Evolutionary conservation across 257 asterid genomes (phyloP).

Genomic region (Eucommia ulmoides): DNA sequence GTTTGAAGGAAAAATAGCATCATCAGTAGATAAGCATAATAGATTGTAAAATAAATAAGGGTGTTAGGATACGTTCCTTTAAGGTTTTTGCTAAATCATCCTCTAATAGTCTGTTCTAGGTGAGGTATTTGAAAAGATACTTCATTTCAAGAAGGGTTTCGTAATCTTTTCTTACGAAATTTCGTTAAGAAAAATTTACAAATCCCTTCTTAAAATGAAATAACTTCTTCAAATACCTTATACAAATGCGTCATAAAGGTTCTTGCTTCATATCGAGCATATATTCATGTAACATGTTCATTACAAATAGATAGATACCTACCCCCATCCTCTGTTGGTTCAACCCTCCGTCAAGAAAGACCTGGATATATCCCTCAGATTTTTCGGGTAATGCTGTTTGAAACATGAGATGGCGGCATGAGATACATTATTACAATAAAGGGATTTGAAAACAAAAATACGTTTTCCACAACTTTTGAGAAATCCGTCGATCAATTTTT

Average conservation of each 20-base stretch:
- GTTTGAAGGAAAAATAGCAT: slow-evolving; percentile 8
- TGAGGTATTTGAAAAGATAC: too few species aligned
- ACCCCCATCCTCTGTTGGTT: slow-evolving; percentile 99
- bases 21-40: slow-evolving; percentile 7
- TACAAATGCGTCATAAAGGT: neutral
- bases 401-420: slow-evolving; percentile 6
- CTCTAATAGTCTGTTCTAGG: too few species aligned
- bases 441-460: neutral
- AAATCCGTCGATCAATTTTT: neutral
- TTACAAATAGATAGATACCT: slow-evolving; percentile 6
- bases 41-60: neutral
- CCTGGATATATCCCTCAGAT: slow-evolving; percentile 77
- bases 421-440: neutral
- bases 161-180: too few species aligned
- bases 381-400: slow-evolving; percentile 50
- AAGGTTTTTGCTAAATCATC: too few species aligned
- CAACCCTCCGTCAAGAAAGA: slow-evolving; percentile 92
- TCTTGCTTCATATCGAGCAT: too few species aligned
- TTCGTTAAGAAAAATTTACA: too few species aligned
- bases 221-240: neutral
- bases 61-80: neutral
- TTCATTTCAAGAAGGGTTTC: too few species aligned
- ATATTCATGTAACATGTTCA: neutral
- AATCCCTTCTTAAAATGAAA: too few species aligned
- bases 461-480: neutral